A percentile compares a stretch with the other conserved stretches of the same genome.
These are phyloP conservation scores for Leishmania gerbilli DNA, from an alignment of 208 protist species.

Conservation along the genomic window DNA sequence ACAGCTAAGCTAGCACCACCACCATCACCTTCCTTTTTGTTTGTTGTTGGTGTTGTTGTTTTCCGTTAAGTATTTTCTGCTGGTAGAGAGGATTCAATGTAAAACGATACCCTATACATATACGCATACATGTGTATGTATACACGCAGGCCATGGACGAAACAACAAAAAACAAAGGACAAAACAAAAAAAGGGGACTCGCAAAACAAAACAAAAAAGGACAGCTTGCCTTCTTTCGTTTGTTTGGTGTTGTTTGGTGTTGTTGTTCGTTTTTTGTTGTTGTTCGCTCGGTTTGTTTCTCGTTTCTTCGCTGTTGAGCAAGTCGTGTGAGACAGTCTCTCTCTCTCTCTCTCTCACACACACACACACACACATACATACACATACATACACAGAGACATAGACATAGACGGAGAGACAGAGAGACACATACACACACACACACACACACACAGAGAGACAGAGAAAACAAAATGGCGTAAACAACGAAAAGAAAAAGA, in stretches of 20 bases:
- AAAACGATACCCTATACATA: background rate
- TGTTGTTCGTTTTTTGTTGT: background rate
- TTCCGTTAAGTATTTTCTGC: background rate
- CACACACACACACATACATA: no score
- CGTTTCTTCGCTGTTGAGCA: background rate
- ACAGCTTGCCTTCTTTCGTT: no score
- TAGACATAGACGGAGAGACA: no score
- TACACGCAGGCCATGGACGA: background rate
- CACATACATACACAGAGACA: no score
- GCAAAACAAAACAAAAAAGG: background rate
- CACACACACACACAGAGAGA: no score
- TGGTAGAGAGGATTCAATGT: background rate
- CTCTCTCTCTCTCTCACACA: no score
- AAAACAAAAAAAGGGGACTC: background rate
- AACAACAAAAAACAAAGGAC: no score
- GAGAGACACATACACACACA: no score
- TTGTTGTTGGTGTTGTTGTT: background rate
- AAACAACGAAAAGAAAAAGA: background rate
- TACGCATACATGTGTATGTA: background rate
- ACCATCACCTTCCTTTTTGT: background rate
- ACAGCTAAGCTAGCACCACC: no score
- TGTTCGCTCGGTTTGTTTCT: background rate
- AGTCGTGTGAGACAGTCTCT: no score
- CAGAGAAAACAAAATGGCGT: no score
- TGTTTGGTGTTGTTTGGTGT: no score